phyloP scores from a whole-genome alignment of 2,329 filamentous ascomycete genomes.

The Tolypocladium inflatum region DNA sequence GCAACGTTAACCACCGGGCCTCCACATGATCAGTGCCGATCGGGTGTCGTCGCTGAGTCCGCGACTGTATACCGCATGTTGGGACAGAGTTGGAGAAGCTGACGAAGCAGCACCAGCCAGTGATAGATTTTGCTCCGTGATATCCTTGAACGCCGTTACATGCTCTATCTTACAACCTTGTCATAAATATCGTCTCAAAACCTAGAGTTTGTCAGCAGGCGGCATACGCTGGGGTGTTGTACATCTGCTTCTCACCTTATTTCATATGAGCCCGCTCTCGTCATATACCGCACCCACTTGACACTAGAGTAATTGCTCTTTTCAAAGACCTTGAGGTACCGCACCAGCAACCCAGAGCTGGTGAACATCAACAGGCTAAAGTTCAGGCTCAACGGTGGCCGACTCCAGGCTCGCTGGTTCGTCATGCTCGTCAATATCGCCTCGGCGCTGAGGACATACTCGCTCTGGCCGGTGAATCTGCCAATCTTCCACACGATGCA shows the following conservation, averaged over 20 bases:
- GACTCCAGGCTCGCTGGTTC: conserved; percentile 92
- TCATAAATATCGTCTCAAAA: conserved; percentile 17
- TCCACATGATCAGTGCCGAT: neutral
- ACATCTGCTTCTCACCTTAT: conserved; percentile 53
- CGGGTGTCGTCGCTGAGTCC: neutral
- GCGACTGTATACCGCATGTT: neutral
- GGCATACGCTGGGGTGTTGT: no score
- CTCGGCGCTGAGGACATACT: conserved; percentile 91
- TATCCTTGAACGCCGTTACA: conserved; percentile 8
- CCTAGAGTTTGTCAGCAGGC: conserved; percentile 13
- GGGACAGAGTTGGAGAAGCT: neutral
- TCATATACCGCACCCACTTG: conserved; percentile 99
- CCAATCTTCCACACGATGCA: conserved; percentile 99
- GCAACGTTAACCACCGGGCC: neutral
- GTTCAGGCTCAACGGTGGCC: conserved; percentile 82
- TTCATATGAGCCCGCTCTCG: conserved; percentile 92
- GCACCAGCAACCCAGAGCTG: conserved; percentile 80
- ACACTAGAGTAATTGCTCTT: conserved; percentile 98
- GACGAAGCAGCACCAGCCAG: neutral
- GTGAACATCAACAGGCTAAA: conserved; percentile 98
- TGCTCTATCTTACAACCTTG: conserved; percentile 1
- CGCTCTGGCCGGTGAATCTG: conserved; percentile 94
- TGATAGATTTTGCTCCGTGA: conserved; percentile 2
- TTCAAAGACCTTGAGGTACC: conserved; percentile 97
- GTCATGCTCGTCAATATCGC: conserved; percentile 94